phyloP scores from a whole-genome alignment of 805 yeast genomes.

The Lachancea sp. region DNA sequence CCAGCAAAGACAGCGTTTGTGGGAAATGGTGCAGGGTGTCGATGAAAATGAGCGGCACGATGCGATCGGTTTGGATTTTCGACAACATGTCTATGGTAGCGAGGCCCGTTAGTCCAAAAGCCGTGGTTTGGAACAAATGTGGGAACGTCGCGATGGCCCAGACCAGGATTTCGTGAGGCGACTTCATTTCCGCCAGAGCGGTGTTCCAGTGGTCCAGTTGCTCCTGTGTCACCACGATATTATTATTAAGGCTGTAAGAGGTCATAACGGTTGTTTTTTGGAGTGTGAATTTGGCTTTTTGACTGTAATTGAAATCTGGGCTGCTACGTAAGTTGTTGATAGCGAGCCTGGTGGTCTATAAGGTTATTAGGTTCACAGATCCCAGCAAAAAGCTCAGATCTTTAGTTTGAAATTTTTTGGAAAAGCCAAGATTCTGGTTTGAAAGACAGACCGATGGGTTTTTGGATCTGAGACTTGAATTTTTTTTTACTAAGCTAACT shows the following conservation, averaged over 20 bases:
- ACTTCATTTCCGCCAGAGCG: conserved; percentile 41
- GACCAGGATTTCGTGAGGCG: conserved; percentile 66
- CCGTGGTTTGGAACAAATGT: conserved; percentile 80
- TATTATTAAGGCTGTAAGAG: conserved; percentile 25
- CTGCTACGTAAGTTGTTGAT: too few relatives aligned
- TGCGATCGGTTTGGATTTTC: conserved; percentile 33
- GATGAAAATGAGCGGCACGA: conserved; percentile 68
- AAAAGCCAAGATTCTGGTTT: too few relatives aligned
- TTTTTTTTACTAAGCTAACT: too few relatives aligned
- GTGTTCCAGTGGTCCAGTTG: conserved; percentile 64
- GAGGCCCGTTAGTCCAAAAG: conserved; percentile 89
- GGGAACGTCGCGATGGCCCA: conserved; percentile 89
- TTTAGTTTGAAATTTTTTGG: too few relatives aligned
- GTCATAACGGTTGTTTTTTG: background rate
- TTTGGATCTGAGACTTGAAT: too few relatives aligned
- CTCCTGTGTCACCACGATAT: conserved; percentile 37
- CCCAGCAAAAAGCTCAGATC: too few relatives aligned
- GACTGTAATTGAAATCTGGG: too few relatives aligned
- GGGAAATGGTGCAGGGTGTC: conserved; percentile 93
- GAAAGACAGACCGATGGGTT: too few relatives aligned
- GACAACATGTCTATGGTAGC: conserved; percentile 80
- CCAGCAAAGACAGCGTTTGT: conserved; percentile 77
- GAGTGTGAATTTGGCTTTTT: too few relatives aligned
- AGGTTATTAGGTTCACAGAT: too few relatives aligned
- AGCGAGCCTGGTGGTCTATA: too few relatives aligned